Evolutionary conservation across 768 basidiomycete species (phyloP).

Genomic region (Trametopsis cervina): DNA sequence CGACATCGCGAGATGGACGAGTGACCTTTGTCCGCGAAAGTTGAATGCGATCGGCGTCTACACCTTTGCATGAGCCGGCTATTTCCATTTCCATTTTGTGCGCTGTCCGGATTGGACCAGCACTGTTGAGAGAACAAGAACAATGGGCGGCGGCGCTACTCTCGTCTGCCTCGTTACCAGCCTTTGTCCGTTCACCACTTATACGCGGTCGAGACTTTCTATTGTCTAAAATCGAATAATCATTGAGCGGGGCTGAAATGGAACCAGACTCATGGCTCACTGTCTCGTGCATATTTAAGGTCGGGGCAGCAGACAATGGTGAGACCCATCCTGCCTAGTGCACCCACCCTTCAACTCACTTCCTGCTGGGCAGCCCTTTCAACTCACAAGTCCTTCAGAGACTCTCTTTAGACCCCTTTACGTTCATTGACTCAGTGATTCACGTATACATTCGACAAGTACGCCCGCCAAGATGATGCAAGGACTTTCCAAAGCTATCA

Average conservation of each 20-base stretch:
- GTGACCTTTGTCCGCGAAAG: too few relatives aligned
- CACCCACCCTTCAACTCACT: too few relatives aligned
- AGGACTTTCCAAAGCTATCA: slow-evolving; percentile 60
- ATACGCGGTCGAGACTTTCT: neutral
- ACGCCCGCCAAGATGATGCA: slow-evolving; percentile 66
- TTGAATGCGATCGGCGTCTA: too few relatives aligned
- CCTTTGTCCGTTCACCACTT: neutral
- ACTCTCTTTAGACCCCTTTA: neutral
- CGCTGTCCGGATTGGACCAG: too few relatives aligned
- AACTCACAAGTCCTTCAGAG: neutral
- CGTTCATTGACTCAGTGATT: neutral
- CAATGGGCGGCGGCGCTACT: neutral
- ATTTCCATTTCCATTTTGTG: too few relatives aligned
- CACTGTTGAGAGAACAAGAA: neutral
- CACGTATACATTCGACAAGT: neutral
- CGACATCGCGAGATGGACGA: too few relatives aligned
- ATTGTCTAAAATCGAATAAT: neutral
- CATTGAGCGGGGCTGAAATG: neutral
- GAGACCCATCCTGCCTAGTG: neutral
- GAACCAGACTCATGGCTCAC: neutral
- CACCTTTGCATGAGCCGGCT: too few relatives aligned
- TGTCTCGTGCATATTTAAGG: neutral
- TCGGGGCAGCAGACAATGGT: neutral
- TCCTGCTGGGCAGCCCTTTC: neutral
- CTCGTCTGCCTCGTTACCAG: neutral